Conservation (phyloP, 176 grass and related monocot species). For the Avena atlantica region DNA sequence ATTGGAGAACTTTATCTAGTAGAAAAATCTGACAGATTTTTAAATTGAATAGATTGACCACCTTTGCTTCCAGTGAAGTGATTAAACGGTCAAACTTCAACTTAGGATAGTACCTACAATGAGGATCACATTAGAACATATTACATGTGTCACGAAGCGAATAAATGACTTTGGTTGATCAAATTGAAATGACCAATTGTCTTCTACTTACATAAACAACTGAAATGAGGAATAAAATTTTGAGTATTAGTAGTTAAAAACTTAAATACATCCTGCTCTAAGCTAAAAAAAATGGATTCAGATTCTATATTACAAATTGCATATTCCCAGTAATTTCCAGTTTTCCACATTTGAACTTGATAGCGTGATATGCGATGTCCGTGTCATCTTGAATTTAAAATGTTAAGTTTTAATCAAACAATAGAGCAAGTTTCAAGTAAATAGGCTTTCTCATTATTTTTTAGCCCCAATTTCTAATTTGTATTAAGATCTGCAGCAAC, state of each 20-base stretch:
- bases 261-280: neutral
- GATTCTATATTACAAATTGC: neutral
- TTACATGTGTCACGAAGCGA: neutral
- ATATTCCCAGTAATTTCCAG: constrained; percentile 3
- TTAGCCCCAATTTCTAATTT: neutral
- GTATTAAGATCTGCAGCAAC: constrained; percentile 6
- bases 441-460: neutral
- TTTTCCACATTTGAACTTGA: constrained; percentile 4
- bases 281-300: neutral
- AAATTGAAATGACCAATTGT: constrained; percentile 5
- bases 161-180: neutral
- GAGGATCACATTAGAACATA: constrained; percentile 19
- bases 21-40: neutral
- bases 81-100: constrained; percentile 74
- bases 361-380: neutral
- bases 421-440: neutral
- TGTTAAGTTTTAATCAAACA: neutral
- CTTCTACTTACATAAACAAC: neutral
- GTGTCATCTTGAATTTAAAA: neutral
- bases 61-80: constrained; percentile 90
- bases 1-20: constrained; percentile 22
- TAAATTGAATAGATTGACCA: constrained; percentile 35
- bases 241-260: neutral
- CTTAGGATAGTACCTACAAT: constrained; percentile 82
- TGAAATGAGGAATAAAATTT: neutral